Conservation (phyloP, 1,139 yeast species). For the Yamadazyma triangularis region DNA sequence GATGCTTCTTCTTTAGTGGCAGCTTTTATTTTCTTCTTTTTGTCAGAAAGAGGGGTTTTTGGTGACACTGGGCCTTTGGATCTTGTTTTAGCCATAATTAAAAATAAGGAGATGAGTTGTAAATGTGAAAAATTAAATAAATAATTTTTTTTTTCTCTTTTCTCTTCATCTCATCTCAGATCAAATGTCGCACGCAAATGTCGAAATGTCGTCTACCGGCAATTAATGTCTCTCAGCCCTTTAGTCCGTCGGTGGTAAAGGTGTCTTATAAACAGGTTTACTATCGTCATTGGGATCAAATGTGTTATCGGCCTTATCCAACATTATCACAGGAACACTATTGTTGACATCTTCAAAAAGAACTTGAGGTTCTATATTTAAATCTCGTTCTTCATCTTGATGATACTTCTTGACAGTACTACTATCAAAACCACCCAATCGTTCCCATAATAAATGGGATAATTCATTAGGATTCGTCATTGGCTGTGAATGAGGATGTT, state of each 20-base stretch:
- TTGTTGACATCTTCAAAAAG: constrained; percentile 33
- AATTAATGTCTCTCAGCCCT: too few relatives aligned
- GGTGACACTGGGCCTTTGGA: constrained; percentile 22
- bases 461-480: constrained; percentile 40
- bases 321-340: constrained; percentile 36
- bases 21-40: constrained; percentile 10
- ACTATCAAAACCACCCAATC: constrained; percentile 39
- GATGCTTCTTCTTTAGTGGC: constrained; percentile 15
- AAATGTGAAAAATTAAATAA: constrained; percentile 9
- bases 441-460: constrained; percentile 42
- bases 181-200: constrained; percentile 5
- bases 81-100: constrained; percentile 27
- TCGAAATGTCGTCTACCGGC: too few relatives aligned
- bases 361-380: constrained; percentile 27
- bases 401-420: constrained; percentile 27
- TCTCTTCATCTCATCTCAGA: constrained; percentile 13
- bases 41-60: constrained; percentile 17
- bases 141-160: too few relatives aligned
- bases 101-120: neutral
- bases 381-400: constrained; percentile 14
- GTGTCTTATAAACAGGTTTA: constrained; percentile 9
- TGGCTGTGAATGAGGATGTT: constrained; percentile 36
- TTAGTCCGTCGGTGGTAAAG: constrained; percentile 14
- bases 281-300: constrained; percentile 1
- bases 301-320: constrained; percentile 18